These are phyloP conservation scores for Fusarium liriodendri DNA, from an alignment of 2,329 filamentous ascomycete species.

Conservation along the genomic window DNA sequence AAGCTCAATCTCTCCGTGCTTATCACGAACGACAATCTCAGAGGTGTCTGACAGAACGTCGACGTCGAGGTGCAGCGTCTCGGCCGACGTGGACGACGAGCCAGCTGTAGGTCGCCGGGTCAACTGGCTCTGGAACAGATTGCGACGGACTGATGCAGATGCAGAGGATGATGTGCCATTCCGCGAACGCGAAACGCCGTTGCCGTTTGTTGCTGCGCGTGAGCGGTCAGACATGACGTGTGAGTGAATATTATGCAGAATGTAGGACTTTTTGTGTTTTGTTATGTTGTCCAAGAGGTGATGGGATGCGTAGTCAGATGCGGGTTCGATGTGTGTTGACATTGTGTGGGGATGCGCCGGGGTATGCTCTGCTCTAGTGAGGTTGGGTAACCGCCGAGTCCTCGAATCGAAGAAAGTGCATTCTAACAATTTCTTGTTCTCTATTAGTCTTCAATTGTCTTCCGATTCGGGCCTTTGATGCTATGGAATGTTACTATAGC, in stretches of 20 bases:
- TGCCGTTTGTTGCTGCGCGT: slow-evolving; percentile 34
- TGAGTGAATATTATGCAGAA: background rate
- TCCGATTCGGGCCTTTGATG: background rate
- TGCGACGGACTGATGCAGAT: slow-evolving; percentile 49
- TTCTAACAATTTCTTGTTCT: background rate
- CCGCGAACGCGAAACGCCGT: slow-evolving; percentile 27
- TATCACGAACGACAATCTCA: slow-evolving; percentile 72
- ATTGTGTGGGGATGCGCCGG: slow-evolving; percentile 39
- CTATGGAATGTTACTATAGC: background rate
- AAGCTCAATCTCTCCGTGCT: slow-evolving; percentile 72
- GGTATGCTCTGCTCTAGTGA: slow-evolving; percentile 24
- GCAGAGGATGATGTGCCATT: slow-evolving; percentile 33
- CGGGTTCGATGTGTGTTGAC: slow-evolving; percentile 32
- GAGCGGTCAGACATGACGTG: slow-evolving; percentile 40
- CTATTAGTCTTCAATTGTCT: background rate
- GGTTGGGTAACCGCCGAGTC: slow-evolving; percentile 6
- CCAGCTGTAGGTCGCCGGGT: slow-evolving; percentile 65
- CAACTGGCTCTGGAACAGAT: slow-evolving; percentile 70
- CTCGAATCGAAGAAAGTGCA: background rate
- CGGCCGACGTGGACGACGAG: slow-evolving; percentile 52
- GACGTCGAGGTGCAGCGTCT: slow-evolving; percentile 62
- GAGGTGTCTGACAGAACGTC: slow-evolving; percentile 57
- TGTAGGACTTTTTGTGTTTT: slow-evolving; percentile 4
- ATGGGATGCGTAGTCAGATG: slow-evolving; percentile 16
- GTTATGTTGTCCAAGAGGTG: slow-evolving; percentile 5